Percentiles rank a stretch among this genome's conserved stretches.
phyloP scores from a whole-genome alignment of 2,329 filamentous ascomycete genomes.

The Alternaria novae-zelandiae region DNA sequence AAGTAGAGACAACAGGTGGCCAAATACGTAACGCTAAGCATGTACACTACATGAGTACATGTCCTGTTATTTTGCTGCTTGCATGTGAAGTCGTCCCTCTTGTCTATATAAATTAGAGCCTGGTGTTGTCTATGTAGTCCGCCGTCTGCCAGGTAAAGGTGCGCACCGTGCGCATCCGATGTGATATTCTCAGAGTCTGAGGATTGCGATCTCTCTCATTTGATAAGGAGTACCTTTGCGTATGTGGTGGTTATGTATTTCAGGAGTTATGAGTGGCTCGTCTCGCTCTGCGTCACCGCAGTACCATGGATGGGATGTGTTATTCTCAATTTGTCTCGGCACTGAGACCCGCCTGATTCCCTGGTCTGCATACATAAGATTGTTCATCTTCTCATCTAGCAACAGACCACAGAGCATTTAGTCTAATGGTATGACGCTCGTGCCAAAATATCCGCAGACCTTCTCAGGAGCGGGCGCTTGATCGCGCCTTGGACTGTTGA shows the following conservation, averaged over 20 bases:
- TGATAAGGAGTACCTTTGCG: no score
- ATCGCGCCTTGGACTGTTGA: neutral
- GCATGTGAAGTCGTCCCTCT: neutral
- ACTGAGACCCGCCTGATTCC: neutral
- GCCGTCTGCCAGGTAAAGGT: neutral
- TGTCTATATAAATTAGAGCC: no score
- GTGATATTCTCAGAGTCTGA: neutral
- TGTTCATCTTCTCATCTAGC: neutral
- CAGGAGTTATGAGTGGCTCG: no score
- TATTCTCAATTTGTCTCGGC: rapidly evolving
- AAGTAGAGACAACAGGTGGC: neutral
- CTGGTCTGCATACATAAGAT: neutral
- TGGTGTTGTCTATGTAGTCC: no score
- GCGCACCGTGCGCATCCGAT: neutral
- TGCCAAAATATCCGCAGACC: neutral
- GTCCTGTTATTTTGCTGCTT: neutral
- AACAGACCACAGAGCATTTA: neutral
- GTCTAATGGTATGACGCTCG: neutral
- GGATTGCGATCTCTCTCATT: no score
- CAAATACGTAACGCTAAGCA: neutral
- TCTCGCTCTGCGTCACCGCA: no score
- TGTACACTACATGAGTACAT: neutral
- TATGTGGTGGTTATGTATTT: no score
- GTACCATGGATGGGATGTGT: no score
- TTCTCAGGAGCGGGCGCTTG: neutral